Percentiles rank a stretch among this genome's conserved stretches.
phyloP scores from a whole-genome alignment of 768 basidiomycete genomes.

The Xerocomellus chrysenteron region DNA sequence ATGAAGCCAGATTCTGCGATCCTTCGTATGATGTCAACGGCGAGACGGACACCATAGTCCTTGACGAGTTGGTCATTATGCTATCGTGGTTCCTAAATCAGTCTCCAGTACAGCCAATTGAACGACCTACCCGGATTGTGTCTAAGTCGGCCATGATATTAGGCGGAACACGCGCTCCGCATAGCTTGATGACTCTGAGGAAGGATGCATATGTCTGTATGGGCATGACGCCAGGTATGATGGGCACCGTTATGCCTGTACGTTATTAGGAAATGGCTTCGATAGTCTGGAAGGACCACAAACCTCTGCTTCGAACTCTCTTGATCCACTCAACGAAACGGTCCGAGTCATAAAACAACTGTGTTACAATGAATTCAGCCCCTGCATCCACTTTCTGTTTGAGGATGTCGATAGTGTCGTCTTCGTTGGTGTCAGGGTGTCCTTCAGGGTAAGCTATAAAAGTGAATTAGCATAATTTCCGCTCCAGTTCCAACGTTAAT shows the following conservation, averaged over 20 bases:
- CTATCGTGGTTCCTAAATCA: slow-evolving; percentile 38
- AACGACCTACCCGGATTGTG: slow-evolving; percentile 63
- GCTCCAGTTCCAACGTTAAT: background rate
- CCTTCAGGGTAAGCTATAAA: slow-evolving; percentile 86
- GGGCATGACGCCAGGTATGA: slow-evolving; percentile 97
- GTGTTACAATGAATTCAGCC: slow-evolving; percentile 94
- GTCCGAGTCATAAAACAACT: slow-evolving; percentile 96
- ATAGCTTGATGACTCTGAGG: slow-evolving; percentile 85
- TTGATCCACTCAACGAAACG: slow-evolving; percentile 78
- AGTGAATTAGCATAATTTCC: background rate
- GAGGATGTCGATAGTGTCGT: slow-evolving; percentile 64
- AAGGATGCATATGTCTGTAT: slow-evolving; percentile 97
- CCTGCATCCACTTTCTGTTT: slow-evolving; percentile 91
- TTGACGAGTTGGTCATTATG: slow-evolving; percentile 94
- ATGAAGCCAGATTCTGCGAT: slow-evolving; percentile 57
- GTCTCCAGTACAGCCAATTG: background rate
- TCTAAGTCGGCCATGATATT: slow-evolving; percentile 65
- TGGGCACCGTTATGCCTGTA: slow-evolving; percentile 82
- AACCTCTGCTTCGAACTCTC: slow-evolving; percentile 72
- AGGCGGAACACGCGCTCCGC: slow-evolving; percentile 74
- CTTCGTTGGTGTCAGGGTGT: slow-evolving; percentile 59
- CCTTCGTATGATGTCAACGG: slow-evolving; percentile 72
- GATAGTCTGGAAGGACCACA: slow-evolving; percentile 10
- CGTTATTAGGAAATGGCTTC: slow-evolving; percentile 3
- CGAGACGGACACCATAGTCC: slow-evolving; percentile 87